A percentile compares a stretch with the other conserved stretches of the same genome.
Conservation (phyloP, 2,329 filamentous ascomycete species). For the Aureobasidium musti region DNA sequence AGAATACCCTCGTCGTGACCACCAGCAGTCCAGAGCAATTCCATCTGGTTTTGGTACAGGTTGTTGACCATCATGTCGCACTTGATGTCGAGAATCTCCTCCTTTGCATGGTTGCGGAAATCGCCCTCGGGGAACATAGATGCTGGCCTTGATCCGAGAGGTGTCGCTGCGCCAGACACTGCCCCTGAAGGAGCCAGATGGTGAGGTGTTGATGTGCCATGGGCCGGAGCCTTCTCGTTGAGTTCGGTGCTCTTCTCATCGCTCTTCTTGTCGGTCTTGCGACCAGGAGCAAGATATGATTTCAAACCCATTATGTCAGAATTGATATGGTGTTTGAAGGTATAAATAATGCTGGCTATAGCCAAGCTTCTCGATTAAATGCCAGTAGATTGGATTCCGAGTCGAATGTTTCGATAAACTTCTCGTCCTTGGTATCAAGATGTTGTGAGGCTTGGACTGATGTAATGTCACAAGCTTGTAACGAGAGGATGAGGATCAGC, state of each 20-base stretch:
- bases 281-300: constrained; percentile 32
- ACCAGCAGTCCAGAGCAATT: constrained; percentile 55
- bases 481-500: constrained; percentile 20
- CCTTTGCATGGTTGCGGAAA: constrained; percentile 45
- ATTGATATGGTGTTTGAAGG: not conserved
- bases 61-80: constrained; percentile 65
- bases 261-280: constrained; percentile 28
- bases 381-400: constrained; percentile 1
- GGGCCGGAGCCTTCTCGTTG: constrained; percentile 19
- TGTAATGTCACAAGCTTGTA: constrained; percentile 10
- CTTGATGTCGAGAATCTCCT: constrained; percentile 57
- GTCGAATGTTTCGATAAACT: not conserved
- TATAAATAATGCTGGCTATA: constrained; percentile 17
- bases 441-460: constrained; percentile 16
- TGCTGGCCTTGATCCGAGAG: constrained; percentile 40
- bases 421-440: not conserved
- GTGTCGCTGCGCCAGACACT: constrained; percentile 29
- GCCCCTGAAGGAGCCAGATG: not conserved
- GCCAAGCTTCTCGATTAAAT: constrained; percentile 17
- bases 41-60: constrained; percentile 63
- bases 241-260: constrained; percentile 8
- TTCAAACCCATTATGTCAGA: constrained; percentile 31
- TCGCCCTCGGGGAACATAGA: constrained; percentile 43
- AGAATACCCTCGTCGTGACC: constrained; percentile 57
- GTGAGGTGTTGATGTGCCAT: constrained; percentile 26